Conservation (phyloP, 2,329 filamentous ascomycete genomes). For the Phialocephala sp. region DNA sequence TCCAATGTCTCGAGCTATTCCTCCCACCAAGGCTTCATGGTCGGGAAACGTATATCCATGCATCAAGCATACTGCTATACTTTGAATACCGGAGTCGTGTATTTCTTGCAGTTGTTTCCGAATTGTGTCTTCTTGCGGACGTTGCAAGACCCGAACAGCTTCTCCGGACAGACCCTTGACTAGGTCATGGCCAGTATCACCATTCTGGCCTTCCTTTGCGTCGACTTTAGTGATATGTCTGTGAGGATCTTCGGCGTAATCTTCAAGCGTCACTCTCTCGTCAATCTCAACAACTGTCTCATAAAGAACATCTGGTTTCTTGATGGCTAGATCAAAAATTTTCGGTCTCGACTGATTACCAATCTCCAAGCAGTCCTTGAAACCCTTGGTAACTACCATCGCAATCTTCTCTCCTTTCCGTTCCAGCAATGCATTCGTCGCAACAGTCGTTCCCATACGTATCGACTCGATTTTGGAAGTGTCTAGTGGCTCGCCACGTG, state of each 20-base stretch:
- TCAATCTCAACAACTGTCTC: slow-evolving; percentile 86
- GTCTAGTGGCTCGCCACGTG: slow-evolving; percentile 79
- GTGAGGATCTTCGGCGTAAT: slow-evolving; percentile 87
- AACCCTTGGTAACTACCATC: slow-evolving; percentile 85
- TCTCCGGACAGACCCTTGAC: slow-evolving; percentile 78
- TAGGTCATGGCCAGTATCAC: slow-evolving; percentile 57
- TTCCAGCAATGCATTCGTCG: slow-evolving; percentile 89
- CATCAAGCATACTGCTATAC: slow-evolving; percentile 89
- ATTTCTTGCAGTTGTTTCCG: slow-evolving; percentile 67
- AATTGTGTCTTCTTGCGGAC: slow-evolving; percentile 63
- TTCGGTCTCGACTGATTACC: slow-evolving; percentile 89
- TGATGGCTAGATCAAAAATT: slow-evolving; percentile 90
- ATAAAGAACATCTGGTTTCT: slow-evolving; percentile 86
- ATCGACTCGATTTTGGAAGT: slow-evolving; percentile 87
- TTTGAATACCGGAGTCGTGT: slow-evolving; percentile 73
- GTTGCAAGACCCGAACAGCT: slow-evolving; percentile 70
- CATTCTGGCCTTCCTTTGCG: slow-evolving; percentile 54
- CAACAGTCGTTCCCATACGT: slow-evolving; percentile 94
- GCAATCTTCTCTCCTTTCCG: slow-evolving; percentile 89
- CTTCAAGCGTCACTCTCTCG: slow-evolving; percentile 88
- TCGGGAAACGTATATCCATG: slow-evolving; percentile 91
- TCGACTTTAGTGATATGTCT: slow-evolving; percentile 61
- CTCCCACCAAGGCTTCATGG: slow-evolving; percentile 80
- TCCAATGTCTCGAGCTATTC: slow-evolving; percentile 78
- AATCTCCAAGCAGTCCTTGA: slow-evolving; percentile 86